These are phyloP conservation scores for Stagonosporopsis cucurbitacearum DNA, from an alignment of 2,329 filamentous ascomycete genomes.

Conservation along the genomic window DNA sequence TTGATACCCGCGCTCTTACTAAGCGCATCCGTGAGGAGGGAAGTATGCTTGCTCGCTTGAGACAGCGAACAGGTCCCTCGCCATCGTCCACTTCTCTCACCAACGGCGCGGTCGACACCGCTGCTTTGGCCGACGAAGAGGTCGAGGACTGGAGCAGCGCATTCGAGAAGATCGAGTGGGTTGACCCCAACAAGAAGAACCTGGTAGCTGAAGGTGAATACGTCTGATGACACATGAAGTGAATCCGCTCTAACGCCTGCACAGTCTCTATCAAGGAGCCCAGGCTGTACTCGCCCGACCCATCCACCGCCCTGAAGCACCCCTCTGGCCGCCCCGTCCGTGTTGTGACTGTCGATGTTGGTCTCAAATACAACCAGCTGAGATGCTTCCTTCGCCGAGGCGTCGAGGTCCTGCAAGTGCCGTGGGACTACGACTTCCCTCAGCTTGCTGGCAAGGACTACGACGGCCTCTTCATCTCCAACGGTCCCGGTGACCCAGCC, in stretches of 20 bases:
- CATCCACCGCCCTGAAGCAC: slow-evolving; percentile 77
- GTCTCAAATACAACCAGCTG: slow-evolving; percentile 98
- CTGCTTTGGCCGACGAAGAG: slow-evolving; percentile 40
- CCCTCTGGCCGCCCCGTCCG: slow-evolving; percentile 86
- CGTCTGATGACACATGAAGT: slow-evolving; percentile 9
- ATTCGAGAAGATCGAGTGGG: slow-evolving; percentile 86
- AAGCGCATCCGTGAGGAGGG: slow-evolving; percentile 93
- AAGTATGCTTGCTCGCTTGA: slow-evolving; percentile 92
- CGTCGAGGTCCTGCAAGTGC: slow-evolving; percentile 91
- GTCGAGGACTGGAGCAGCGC: slow-evolving; percentile 55
- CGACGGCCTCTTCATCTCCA: slow-evolving; percentile 96
- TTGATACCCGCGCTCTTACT: slow-evolving; percentile 91
- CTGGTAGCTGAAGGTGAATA: slow-evolving; percentile 89
- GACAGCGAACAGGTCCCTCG: slow-evolving; percentile 67
- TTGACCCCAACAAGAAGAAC: slow-evolving; percentile 90
- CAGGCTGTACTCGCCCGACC: slow-evolving; percentile 81
- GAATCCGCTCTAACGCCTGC: slow-evolving; percentile 29
- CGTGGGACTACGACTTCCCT: slow-evolving; percentile 94
- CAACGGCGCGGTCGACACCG: slow-evolving; percentile 48
- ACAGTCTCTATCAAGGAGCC: slow-evolving; percentile 87
- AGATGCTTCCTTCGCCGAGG: slow-evolving; percentile 89
- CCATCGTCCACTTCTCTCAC: slow-evolving; percentile 39
- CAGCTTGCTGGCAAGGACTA: slow-evolving; percentile 79
- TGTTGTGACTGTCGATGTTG: slow-evolving; percentile 92
- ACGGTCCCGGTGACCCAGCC: slow-evolving; percentile 94